A percentile compares a stretch with the other conserved stretches of the same genome.
Conservation (phyloP, 441 rosid genomes). For the Omphalea diandra region DNA sequence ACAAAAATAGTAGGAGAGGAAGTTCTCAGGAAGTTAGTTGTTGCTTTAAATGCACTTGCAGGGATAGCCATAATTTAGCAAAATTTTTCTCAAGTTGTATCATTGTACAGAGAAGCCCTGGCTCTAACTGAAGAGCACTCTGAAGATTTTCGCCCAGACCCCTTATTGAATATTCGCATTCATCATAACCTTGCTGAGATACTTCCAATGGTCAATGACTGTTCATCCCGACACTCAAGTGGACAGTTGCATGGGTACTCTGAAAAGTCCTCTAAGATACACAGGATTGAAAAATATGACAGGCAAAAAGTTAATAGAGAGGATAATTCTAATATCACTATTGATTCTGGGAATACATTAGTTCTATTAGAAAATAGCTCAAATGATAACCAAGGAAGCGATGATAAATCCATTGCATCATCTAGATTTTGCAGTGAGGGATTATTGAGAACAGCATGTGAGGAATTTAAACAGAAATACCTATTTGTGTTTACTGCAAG, state of each 20-base stretch:
- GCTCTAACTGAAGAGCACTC: conserved; percentile 61
- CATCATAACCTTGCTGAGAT: conserved; percentile 89
- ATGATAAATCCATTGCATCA: conserved; percentile 30
- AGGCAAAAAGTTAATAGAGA: conserved; percentile 42
- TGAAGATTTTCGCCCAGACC: conserved; percentile 90
- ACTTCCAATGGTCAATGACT: conserved; percentile 44
- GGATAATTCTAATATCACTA: conserved; percentile 30
- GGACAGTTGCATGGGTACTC: conserved; percentile 33
- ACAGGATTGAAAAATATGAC: conserved; percentile 31
- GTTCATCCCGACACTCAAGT: conserved; percentile 31
- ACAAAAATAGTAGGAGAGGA: conserved; percentile 95
- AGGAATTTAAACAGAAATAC: conserved; percentile 68
- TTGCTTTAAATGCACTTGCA: conserved; percentile 96
- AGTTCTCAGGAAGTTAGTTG: conserved; percentile 79
- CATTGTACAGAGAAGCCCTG: conserved; percentile 81
- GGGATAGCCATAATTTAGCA: conserved; percentile 83
- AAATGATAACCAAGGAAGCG: conserved; percentile 26
- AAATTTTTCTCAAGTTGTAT: conserved; percentile 60
- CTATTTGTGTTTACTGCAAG: conserved; percentile 61
- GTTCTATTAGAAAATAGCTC: conserved; percentile 29
- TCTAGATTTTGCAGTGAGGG: conserved; percentile 32
- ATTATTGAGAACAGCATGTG: conserved; percentile 50
- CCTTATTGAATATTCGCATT: conserved; percentile 86
- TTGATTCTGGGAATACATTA: conserved; percentile 26
- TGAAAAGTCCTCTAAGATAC: conserved; percentile 39